Conservation (phyloP, 2,329 filamentous ascomycete genomes). For the Sporothrix mexicana region DNA sequence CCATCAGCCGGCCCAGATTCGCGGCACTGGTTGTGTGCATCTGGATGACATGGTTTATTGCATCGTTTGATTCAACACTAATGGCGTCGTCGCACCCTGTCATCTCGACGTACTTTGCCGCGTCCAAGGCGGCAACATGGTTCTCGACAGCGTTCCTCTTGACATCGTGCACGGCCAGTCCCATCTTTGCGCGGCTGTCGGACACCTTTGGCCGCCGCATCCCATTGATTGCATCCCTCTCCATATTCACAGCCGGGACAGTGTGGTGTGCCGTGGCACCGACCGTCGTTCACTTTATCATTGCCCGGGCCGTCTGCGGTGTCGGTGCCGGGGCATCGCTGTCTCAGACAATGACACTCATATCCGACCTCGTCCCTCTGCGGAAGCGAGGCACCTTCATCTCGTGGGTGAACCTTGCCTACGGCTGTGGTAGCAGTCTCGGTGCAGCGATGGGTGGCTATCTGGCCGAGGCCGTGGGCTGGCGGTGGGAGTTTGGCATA, state of each 20-base stretch:
- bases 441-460: neutral
- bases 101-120: neutral
- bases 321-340: neutral
- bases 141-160: neutral
- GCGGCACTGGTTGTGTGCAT: neutral
- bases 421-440: neutral
- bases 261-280: conserved; percentile 1
- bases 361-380: neutral
- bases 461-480: neutral
- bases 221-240: neutral
- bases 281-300: neutral
- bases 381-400: neutral
- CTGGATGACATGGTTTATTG: neutral
- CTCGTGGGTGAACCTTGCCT: neutral
- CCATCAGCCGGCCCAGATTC: neutral
- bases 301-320: neutral
- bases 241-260: neutral
- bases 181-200: neutral
- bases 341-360: neutral
- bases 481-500: neutral
- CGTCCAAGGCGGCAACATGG: neutral
- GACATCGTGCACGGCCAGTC: neutral
- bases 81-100: neutral
- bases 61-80: neutral
- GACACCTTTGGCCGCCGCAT: neutral